phyloP scores from a whole-genome alignment of 2,329 filamentous ascomycete species.

The Colletotrichum magnum region DNA sequence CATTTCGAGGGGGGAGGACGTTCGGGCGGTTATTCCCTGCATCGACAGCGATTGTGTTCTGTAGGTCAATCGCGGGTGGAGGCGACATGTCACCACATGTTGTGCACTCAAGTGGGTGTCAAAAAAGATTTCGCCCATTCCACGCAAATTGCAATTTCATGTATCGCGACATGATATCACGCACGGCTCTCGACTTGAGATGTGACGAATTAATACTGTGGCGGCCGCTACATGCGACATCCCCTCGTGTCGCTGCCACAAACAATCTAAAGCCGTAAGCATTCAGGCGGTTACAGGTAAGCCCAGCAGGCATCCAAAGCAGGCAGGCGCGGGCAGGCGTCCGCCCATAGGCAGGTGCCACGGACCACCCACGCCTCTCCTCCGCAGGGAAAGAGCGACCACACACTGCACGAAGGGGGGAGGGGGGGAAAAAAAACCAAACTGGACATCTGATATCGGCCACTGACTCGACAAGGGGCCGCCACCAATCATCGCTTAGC shows the following conservation, averaged over 20 bases:
- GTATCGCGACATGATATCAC: too few relatives aligned
- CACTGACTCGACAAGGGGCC: conserved; percentile 50
- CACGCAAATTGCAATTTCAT: too few relatives aligned
- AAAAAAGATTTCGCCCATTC: too few relatives aligned
- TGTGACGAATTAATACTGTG: too few relatives aligned
- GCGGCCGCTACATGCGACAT: too few relatives aligned
- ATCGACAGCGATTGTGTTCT: not conserved
- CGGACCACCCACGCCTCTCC: not conserved
- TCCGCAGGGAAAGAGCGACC: not conserved
- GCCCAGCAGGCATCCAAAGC: not conserved
- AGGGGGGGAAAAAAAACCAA: conserved; percentile 40
- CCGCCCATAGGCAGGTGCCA: not conserved
- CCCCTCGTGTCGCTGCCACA: too few relatives aligned
- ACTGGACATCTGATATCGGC: conserved; percentile 53
- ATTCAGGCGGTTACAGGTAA: too few relatives aligned
- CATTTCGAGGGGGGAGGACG: not conserved
- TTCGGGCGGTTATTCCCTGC: not conserved
- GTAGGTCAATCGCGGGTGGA: too few relatives aligned
- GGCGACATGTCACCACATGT: too few relatives aligned
- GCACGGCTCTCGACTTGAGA: too few relatives aligned
- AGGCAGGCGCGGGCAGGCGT: not conserved
- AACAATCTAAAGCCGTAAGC: too few relatives aligned
- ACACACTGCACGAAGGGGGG: not conserved
- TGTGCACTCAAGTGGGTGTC: too few relatives aligned
- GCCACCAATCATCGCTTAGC: conserved; percentile 45